Conservation (phyloP, 1,284 basidiomycete genomes). For the Coniferiporia sulphurascens region DNA sequence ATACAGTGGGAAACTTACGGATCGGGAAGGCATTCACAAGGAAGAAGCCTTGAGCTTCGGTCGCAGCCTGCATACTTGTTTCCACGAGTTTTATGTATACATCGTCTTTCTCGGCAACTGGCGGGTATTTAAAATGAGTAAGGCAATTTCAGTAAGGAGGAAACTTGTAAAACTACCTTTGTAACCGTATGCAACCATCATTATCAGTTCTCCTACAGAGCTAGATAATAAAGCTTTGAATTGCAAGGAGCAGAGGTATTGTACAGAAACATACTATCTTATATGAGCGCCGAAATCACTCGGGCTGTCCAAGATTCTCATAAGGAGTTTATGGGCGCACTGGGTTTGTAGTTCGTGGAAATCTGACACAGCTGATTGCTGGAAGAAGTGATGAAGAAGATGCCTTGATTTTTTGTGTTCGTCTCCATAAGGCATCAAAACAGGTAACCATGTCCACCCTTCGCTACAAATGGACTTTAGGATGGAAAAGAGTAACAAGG, state of each 20-base stretch:
- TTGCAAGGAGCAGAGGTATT: background rate
- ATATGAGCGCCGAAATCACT: background rate
- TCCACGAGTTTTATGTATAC: constrained; percentile 17
- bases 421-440: constrained; percentile 1
- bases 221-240: background rate
- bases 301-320: background rate
- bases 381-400: constrained; percentile 6
- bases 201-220: constrained; percentile 2
- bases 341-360: background rate
- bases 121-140: background rate
- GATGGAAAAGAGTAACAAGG: background rate
- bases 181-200: constrained; percentile 12
- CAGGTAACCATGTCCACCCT: constrained; percentile 4
- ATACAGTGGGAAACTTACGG: background rate
- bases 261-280: background rate
- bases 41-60: constrained; percentile 10
- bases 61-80: background rate
- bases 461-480: background rate
- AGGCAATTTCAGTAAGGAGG: background rate
- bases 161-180: background rate
- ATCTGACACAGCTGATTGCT: background rate
- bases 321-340: background rate
- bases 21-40: constrained; percentile 7
- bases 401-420: background rate
- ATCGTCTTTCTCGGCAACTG: constrained; percentile 6